These are phyloP conservation scores for Mariannaea elegans DNA, from an alignment of 2,329 filamentous ascomycete species.

Conservation along the genomic window DNA sequence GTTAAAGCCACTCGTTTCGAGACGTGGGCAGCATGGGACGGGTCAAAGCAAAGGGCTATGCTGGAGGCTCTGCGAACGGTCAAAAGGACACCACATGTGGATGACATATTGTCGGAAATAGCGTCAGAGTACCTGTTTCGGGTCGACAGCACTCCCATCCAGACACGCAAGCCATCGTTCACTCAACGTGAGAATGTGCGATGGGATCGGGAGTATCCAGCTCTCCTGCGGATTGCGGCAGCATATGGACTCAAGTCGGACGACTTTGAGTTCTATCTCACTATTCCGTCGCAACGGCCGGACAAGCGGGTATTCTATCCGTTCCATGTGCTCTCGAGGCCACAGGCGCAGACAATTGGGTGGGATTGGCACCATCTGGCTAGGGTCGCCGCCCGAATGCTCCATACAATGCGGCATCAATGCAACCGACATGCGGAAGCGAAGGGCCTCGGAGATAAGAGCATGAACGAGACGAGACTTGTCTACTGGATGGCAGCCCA, in stretches of 20 bases:
- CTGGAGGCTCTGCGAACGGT: neutral
- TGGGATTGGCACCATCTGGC: slow-evolving; percentile 5
- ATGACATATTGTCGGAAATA: neutral
- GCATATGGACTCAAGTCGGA: neutral
- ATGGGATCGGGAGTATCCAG: neutral
- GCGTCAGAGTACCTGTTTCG: neutral
- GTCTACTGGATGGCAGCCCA: slow-evolving; percentile 15
- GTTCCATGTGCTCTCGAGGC: neutral
- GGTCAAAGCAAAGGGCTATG: neutral
- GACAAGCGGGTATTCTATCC: neutral
- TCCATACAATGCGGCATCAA: neutral
- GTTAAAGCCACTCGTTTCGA: neutral
- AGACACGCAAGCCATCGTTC: neutral
- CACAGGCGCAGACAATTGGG: neutral
- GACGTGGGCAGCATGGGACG: neutral
- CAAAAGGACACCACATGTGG: neutral
- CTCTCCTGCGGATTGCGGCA: neutral
- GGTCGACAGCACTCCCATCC: neutral
- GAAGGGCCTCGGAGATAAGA: neutral
- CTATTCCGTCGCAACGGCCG: neutral
- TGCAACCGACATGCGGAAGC: slow-evolving; percentile 8
- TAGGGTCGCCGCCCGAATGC: neutral
- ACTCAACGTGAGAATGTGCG: no score
- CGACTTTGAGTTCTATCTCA: neutral
- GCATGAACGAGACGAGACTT: neutral